These are phyloP conservation scores for Pseudophaeomoniella oleicola DNA, from an alignment of 2,329 filamentous ascomycete genomes.

Conservation along the genomic window DNA sequence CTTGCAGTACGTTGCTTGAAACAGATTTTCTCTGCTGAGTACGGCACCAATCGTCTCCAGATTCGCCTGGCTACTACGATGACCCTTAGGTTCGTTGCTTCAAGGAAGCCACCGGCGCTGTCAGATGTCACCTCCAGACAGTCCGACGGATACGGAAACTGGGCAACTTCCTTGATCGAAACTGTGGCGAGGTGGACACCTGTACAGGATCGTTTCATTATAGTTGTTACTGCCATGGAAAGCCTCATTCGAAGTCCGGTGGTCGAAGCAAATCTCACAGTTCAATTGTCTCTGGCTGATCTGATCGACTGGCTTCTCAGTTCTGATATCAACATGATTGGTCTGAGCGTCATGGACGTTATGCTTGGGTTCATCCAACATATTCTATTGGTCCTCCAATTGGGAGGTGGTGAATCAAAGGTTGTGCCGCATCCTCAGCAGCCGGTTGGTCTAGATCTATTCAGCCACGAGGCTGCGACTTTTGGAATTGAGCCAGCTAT, in stretches of 20 bases:
- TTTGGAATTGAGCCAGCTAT: slow-evolving; percentile 9
- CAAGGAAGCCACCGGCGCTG: slow-evolving; percentile 39
- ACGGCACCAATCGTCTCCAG: slow-evolving; percentile 58
- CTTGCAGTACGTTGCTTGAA: slow-evolving; percentile 76
- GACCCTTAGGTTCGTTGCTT: slow-evolving; percentile 57
- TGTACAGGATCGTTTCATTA: slow-evolving; percentile 86
- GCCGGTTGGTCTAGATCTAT: slow-evolving; percentile 16
- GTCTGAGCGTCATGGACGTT: slow-evolving; percentile 90
- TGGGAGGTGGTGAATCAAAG: slow-evolving; percentile 31
- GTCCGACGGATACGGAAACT: slow-evolving; percentile 42
- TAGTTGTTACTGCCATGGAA: slow-evolving; percentile 71
- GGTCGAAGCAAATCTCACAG: slow-evolving; percentile 54
- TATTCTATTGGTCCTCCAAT: slow-evolving; percentile 61
- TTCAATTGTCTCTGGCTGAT: slow-evolving; percentile 60
- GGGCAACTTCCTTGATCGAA: slow-evolving; percentile 71
- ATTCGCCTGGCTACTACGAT: slow-evolving; percentile 62
- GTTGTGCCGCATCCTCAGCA: slow-evolving; percentile 23
- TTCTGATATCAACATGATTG: slow-evolving; percentile 86
- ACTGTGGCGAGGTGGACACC: slow-evolving; percentile 76
- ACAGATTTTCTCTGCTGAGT: slow-evolving; percentile 58
- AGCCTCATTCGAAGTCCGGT: slow-evolving; percentile 54
- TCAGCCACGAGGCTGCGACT: slow-evolving; percentile 11
- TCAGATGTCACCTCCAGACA: slow-evolving; percentile 29
- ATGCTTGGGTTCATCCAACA: slow-evolving; percentile 73
- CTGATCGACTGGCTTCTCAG: slow-evolving; percentile 72